Base-by-base conservation (phyloP, 768 basidiomycete genomes). In the Candolleomyces eurysporus region DNA sequence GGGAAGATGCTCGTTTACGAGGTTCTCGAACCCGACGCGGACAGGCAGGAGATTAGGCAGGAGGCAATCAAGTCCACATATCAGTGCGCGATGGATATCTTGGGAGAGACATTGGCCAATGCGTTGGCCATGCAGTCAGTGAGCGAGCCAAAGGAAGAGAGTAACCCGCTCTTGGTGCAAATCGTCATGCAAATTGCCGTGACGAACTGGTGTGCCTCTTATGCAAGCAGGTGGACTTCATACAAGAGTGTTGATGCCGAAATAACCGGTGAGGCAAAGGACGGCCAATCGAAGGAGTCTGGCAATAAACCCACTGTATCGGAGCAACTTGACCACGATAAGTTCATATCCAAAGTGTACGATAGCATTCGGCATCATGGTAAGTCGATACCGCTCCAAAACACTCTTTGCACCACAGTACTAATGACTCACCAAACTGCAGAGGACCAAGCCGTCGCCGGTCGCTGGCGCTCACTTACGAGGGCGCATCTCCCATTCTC, bases 381-480 rank as follows among this genome's bases (percentile, higher is more conserved):
- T 32, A 73, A 71, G 1, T 75, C 76, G 4, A 26, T 4, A 9
- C 39, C 48, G 0, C 77, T 78, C 52, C 66, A 70, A 9, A 82
- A 64, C 70, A 39, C 72, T 77, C 65, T 66, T 81, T 66, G 75
- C 75, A 2, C 79, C 21, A n/a, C 21, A 16, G 43, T 17, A 19
- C 50, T 17, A 31, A 16, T 40, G 36, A 1, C 22, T 39, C 42
- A 21, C 5, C 30, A 16, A 4, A 48, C 48, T 59, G 19, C 16
- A 81, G 80, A 79, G 67, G 76, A 75, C 31, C 79, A 81, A 59
- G 73, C 79, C 6, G 69, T 80, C 22, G 71, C 76, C 5, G 75
- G 77, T 21, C 71, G 77, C 49, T 82, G 80, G 79, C 74, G 79
- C 9, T 73, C 79, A 19, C 66, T 81, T 45, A 75, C 77, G 6